phyloP scores from a whole-genome alignment of 768 basidiomycete species.

The Lyophyllum semitale region DNA sequence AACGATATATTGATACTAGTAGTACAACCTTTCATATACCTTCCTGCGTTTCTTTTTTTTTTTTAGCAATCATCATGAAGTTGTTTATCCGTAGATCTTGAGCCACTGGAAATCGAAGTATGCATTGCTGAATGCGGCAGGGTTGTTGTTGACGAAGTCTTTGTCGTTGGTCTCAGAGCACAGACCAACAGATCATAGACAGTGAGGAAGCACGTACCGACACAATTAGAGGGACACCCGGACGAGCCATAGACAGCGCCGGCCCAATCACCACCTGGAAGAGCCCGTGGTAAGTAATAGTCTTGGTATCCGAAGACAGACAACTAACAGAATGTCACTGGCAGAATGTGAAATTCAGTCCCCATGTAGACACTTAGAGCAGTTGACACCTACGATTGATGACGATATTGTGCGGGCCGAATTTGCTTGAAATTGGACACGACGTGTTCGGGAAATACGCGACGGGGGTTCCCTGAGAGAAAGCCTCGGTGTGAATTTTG shows the following conservation, averaged over 20 bases:
- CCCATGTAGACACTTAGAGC: not conserved
- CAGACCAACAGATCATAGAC: not conserved
- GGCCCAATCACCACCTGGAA: conserved; percentile 60
- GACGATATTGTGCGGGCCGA: conserved; percentile 61
- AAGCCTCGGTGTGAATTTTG: not conserved
- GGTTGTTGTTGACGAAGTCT: conserved; percentile 71
- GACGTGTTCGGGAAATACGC: conserved; percentile 63
- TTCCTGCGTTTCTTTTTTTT: too few relatives aligned
- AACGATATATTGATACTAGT: not conserved
- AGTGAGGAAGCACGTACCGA: conserved; percentile 37
- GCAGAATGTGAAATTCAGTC: not conserved
- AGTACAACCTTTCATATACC: too few relatives aligned
- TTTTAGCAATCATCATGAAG: too few relatives aligned
- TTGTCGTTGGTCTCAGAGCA: not conserved
- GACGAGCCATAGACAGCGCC: conserved; percentile 45
- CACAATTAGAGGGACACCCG: conserved; percentile 56
- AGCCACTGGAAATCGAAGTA: conserved; percentile 73
- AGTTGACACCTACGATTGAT: conserved; percentile 49
- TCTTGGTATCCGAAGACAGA: too few relatives aligned
- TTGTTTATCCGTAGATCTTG: conserved; percentile 35
- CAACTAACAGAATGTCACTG: conserved; percentile 62
- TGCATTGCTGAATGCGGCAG: conserved; percentile 63
- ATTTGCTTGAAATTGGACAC: conserved; percentile 58
- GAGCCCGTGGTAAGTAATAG: not conserved
- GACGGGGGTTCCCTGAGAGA: conserved; percentile 50